Percentiles rank a stretch among this genome's conserved stretches.
Evolutionary conservation across 2,329 filamentous ascomycete species (phyloP).

Genomic region (Aspergillus melleus): DNA sequence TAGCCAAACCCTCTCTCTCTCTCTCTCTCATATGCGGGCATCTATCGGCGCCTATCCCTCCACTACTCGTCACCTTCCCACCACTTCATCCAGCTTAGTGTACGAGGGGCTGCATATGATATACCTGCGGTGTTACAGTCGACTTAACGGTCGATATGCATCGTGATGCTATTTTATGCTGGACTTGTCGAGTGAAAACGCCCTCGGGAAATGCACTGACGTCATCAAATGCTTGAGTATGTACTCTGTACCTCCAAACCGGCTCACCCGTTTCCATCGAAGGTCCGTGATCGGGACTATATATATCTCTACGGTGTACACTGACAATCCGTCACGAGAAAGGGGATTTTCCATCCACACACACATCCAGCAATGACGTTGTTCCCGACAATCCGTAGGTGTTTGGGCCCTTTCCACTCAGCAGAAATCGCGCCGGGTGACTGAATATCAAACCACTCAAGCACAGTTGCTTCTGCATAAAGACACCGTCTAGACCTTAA

Average conservation of each 20-base stretch:
- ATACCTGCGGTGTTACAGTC: conserved; percentile 1
- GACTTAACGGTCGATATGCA: conserved; percentile 7
- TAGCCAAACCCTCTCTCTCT: conserved; percentile 1
- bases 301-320: background rate
- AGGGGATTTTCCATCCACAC: background rate
- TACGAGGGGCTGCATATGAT: background rate
- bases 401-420: background rate
- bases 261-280: too few species aligned
- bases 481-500: background rate
- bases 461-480: background rate
- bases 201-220: background rate
- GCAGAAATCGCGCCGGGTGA: background rate
- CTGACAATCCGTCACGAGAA: background rate
- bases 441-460: background rate
- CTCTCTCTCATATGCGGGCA: background rate
- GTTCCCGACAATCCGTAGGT: background rate
- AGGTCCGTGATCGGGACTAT: background rate
- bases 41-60: background rate
- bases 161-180: background rate
- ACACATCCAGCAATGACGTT: background rate
- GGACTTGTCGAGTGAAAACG: background rate
- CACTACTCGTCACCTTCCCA: background rate
- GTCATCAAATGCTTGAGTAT: background rate
- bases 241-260: background rate
- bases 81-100: conserved; percentile 1